Evolutionary conservation across 495 filamentous ascomycete genomes (phyloP), one percentile per base, ranked within the genome.

Genomic region (Neurospora pannonica): DNA sequence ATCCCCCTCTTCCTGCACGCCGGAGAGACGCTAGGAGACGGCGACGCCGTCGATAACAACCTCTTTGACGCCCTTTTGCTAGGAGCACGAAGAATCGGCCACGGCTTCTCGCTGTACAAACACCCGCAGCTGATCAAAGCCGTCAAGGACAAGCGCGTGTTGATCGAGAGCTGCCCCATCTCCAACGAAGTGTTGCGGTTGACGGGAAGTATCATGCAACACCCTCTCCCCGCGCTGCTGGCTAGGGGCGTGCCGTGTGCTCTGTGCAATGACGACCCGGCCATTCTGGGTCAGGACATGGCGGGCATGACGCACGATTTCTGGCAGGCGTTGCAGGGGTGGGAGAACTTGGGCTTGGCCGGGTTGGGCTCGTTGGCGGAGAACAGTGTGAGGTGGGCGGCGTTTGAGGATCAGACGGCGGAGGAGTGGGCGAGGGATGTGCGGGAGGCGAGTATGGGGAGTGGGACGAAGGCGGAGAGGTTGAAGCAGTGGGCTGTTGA

Each of bases 1-100:
- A 91, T 99, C n/a, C 96, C 96, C 4, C 97, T 97, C 83, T 96
- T 95, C 85, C 95, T 99, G 81, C 94, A 97, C 78, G 96, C 95
- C 3, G 96, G 95, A 38, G 94, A 97, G 80, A 91, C 87, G 46
- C 87, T 95, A 0, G 93, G 93, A 19, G 28, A 94, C 76, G 94
- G 93, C 17, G 90, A 89, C 76, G 85, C 84, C 31, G 89, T 91
- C 0, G 94, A 97, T 74, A 85, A 93, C 75, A 97, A 98, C 77
- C 87, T 98, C 3, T 97, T 95, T 81, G 95, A 98, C 81, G 94
- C 94, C 0, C 86, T 98, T 10, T 85, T 98, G 2, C 88, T 98
- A 10, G 95, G 94, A 5, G 94, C 94, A 0, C 87, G 95, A 34
- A 88, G 96, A 46, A 96, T 99, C 60, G 94, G 95, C 8, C 93